Evolutionary conservation across 257 asterid genomes (phyloP).

Genomic region (Paulownia fortunei): DNA sequence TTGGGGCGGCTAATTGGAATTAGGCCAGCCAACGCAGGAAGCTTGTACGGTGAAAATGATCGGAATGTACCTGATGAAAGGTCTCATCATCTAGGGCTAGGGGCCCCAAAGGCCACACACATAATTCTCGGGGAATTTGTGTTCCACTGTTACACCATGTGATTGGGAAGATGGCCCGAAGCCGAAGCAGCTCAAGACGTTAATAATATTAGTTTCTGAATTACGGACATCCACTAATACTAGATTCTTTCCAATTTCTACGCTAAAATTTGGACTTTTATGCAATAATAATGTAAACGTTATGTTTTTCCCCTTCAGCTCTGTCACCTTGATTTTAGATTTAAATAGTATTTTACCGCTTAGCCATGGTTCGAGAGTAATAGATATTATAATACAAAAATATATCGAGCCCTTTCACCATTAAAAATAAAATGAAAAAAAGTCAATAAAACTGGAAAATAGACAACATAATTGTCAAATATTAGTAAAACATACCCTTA

Average conservation of each 20-base stretch:
- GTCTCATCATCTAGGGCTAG: neutral
- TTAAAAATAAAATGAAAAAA: too few relatives aligned
- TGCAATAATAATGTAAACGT: neutral
- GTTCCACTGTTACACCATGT: conserved; percentile 54
- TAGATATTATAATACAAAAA: too few relatives aligned
- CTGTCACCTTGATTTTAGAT: too few relatives aligned
- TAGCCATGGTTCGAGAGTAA: too few relatives aligned
- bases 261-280: neutral
- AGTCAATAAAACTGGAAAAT: too few relatives aligned
- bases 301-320: too few relatives aligned
- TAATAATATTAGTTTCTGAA: neutral
- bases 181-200: conserved; percentile 36
- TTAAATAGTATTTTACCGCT: too few relatives aligned
- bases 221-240: neutral
- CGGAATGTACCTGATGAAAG: conserved; percentile 24
- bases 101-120: conserved; percentile 8
- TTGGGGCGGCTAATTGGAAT: conserved; percentile 73
- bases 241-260: neutral
- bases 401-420: too few relatives aligned
- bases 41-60: conserved; percentile 19
- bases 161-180: conserved; percentile 38
- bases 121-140: conserved; percentile 46
- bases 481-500: too few relatives aligned
- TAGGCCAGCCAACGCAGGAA: conserved; percentile 38
- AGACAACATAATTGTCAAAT: too few relatives aligned